These are phyloP conservation scores for Bretschneidera sinensis DNA, from an alignment of 345 rosid species.

Conservation along the genomic window DNA sequence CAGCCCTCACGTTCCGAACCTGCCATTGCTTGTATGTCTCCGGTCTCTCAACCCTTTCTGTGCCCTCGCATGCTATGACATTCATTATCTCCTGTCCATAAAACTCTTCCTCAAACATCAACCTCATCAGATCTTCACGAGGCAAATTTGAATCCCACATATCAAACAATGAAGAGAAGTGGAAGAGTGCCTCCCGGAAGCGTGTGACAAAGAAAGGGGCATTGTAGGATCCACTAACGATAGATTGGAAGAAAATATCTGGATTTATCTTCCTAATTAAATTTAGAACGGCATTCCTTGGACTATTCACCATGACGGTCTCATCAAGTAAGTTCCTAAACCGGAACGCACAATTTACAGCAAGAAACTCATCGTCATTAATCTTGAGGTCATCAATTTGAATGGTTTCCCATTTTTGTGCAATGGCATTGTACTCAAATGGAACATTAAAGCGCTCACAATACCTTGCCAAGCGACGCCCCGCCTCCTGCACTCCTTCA, in stretches of 20 bases:
- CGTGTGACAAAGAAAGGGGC: constrained; percentile 71
- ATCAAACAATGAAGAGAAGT: constrained; percentile 65
- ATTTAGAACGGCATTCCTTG: constrained; percentile 50
- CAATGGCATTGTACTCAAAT: constrained; percentile 67
- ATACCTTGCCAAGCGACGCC: constrained; percentile 60
- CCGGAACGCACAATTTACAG: constrained; percentile 58
- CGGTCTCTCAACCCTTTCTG: constrained; percentile 75
- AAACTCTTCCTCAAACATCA: constrained; percentile 61
- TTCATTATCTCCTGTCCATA: constrained; percentile 56
- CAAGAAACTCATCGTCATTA: constrained; percentile 41
- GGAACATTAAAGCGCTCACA: constrained; percentile 61
- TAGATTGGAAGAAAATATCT: constrained; percentile 33
- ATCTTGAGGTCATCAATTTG: constrained; percentile 53
- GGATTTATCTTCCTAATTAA: constrained; percentile 63
- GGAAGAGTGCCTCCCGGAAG: constrained; percentile 75
- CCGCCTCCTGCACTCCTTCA: constrained; percentile 63
- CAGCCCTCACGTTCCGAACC: constrained; percentile 46
- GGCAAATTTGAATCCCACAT: constrained; percentile 42
- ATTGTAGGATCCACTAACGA: constrained; percentile 56
- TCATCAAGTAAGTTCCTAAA: constrained; percentile 65
- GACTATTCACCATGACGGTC: constrained; percentile 48
- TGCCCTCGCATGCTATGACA: constrained; percentile 72
- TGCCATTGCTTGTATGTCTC: constrained; percentile 89
- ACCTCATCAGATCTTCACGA: constrained; percentile 45
- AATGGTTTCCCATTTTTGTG: constrained; percentile 75